Base-by-base conservation (phyloP, 805 yeast species). In the Metschnikowia orientalis region DNA sequence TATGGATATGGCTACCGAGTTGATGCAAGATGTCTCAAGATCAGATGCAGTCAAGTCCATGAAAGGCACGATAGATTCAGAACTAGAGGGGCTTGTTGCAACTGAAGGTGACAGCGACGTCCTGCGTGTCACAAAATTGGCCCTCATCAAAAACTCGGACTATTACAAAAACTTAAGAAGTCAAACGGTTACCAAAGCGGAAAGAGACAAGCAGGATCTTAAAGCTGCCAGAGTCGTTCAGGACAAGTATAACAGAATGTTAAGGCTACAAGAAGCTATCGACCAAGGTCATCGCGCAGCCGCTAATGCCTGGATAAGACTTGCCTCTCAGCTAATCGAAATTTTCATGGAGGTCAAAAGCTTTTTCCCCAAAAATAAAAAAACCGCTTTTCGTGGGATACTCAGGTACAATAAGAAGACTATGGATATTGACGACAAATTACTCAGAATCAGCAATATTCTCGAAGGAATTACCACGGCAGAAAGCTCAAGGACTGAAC, bases 241-340 rank as follows among this genome's bases (percentile, higher is more conserved):
- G 12, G 77, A 75, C 33, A 78, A 72, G 38, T 76, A 61, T 48
- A 67, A 70, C 9, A 64, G 81, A 40, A 62, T 82, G 54, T 61
- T 67, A 12, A 63, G 80, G 34, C 67, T 81, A 31, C 59, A 58
- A 37, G 62, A 53, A 6, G 55, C 61, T 8, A 52, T 59, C 5
- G 44, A 43, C 18, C 41, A 42, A 14, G 53, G 59, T 10, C 81
- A 79, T 41, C 59, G 56, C 10, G 77, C 75, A n/a, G 83, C 92
- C 0, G 71, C 77, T 2, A 66, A 71, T 6, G 74, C 85, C 2
- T 92, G 97, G 97, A 71, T 85, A 44, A 85, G 86, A 40, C 63
- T 79, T 4, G 95, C 90, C 0, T 74, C 85, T 2, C 95, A 83
- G 44, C 67, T 92, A 31, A 77, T 90, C 25, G 95, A 88, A 50